Conservation (phyloP, 2,329 filamentous ascomycete genomes). For the Sarocladiaceae sp. region DNA sequence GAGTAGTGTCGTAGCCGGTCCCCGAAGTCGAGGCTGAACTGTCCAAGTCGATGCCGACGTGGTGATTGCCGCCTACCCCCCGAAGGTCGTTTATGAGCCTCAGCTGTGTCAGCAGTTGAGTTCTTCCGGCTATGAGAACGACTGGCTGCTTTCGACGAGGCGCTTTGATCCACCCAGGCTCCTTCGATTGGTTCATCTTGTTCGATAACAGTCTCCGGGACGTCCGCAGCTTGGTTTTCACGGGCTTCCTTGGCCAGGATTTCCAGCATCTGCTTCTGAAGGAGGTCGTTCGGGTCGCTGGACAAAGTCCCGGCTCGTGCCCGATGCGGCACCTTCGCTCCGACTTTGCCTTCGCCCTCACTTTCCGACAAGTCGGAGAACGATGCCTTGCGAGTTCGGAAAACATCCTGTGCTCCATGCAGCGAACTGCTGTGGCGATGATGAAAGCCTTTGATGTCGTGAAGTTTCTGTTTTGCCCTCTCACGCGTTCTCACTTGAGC, state of each 20-base stretch:
- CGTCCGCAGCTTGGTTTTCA: conserved; percentile 33
- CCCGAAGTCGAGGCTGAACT: conserved; percentile 47
- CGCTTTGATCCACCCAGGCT: neutral
- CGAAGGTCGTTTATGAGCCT: neutral
- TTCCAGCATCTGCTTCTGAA: conserved; percentile 60
- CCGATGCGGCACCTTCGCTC: conserved; percentile 23
- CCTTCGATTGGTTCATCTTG: conserved; percentile 15
- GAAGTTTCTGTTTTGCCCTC: conserved; percentile 56
- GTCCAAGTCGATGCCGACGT: conserved; percentile 23
- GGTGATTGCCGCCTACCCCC: conserved; percentile 14
- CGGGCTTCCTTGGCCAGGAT: conserved; percentile 52
- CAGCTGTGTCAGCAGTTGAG: conserved; percentile 29
- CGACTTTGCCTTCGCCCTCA: conserved; percentile 40
- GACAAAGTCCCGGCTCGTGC: conserved; percentile 43
- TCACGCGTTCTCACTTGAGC: conserved; percentile 51
- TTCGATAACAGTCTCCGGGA: conserved; percentile 26
- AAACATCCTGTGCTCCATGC: conserved; percentile 48
- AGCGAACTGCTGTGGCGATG: conserved; percentile 48
- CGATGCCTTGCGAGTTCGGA: conserved; percentile 37
- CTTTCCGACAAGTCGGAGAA: conserved; percentile 58
- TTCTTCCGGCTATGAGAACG: conserved; percentile 29
- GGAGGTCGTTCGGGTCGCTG: conserved; percentile 44
- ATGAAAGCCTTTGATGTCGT: conserved; percentile 49
- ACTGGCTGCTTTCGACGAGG: conserved; percentile 27
- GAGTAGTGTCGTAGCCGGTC: conserved; percentile 32